These are phyloP conservation scores for Tetradesmus obliquus DNA, from an alignment of 139 green algal genomes.

Conservation along the genomic window DNA sequence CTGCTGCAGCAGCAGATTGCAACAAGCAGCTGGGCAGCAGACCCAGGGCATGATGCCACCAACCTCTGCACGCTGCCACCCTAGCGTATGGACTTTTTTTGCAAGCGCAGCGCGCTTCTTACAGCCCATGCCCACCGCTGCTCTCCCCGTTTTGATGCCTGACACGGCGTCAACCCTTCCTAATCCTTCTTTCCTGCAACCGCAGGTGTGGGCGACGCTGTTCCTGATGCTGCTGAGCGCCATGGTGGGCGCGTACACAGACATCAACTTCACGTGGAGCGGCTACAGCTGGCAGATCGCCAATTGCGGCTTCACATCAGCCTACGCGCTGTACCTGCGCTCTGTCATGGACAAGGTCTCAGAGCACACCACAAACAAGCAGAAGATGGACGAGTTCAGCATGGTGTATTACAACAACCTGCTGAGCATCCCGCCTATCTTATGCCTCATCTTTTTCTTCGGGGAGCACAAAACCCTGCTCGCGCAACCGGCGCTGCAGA, in stretches of 20 bases:
- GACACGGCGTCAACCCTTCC: too few relatives aligned
- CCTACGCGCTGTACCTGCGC: conserved; percentile 88
- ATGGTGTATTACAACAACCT: conserved; percentile 92
- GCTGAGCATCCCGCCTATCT: conserved; percentile 79
- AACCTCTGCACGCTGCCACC: too few relatives aligned
- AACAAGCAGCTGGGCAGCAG: too few relatives aligned
- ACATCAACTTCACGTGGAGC: conserved; percentile 80
- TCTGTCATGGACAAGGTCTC: conserved; percentile 88
- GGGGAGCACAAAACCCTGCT: conserved; percentile 66
- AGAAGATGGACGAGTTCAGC: conserved; percentile 74
- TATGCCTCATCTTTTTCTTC: conserved; percentile 71
- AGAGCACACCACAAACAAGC: conserved; percentile 69
- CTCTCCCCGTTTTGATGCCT: too few relatives aligned
- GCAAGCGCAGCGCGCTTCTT: too few relatives aligned
- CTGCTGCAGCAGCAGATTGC: too few relatives aligned
- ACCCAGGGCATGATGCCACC: too few relatives aligned
- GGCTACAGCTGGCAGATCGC: conserved; percentile 77
- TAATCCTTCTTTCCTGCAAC: too few relatives aligned
- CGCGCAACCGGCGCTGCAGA: conserved; percentile 53
- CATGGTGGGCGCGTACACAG: conserved; percentile 82
- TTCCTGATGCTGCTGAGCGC: conserved; percentile 88
- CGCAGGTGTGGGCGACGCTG: conserved; percentile 79
- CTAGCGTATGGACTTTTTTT: too few relatives aligned
- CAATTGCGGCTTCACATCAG: conserved; percentile 91
- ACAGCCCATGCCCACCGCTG: too few relatives aligned